Percentiles rank a stretch among this genome's conserved stretches.
phyloP scores from a whole-genome alignment of 805 yeast species.

The Myxozyma monticola region DNA sequence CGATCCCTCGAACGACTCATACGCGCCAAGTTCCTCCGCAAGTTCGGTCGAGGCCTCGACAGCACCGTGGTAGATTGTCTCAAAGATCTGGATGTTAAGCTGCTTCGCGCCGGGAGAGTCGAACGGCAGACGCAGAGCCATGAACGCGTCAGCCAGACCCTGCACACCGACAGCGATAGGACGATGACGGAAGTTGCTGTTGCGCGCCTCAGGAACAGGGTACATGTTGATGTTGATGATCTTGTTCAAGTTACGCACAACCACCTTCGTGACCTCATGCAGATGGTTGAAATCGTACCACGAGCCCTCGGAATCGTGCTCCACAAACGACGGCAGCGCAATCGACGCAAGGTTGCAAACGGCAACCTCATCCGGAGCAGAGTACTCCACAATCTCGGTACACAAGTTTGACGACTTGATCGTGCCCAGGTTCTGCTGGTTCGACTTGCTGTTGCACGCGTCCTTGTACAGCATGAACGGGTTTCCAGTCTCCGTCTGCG shows the following conservation, averaged over 20 bases:
- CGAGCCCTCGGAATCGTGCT: slow-evolving; percentile 48
- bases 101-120: slow-evolving; percentile 76
- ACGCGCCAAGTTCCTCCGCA: slow-evolving; percentile 68
- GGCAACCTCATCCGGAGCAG: slow-evolving; percentile 89
- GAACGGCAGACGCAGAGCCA: slow-evolving; percentile 78
- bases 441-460: slow-evolving; percentile 80
- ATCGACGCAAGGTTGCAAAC: slow-evolving; percentile 93
- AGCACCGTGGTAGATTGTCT: slow-evolving; percentile 93
- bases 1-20: slow-evolving; percentile 74
- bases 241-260: slow-evolving; percentile 74
- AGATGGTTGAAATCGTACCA: slow-evolving; percentile 70
- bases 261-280: slow-evolving; percentile 74
- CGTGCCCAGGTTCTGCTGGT: slow-evolving; percentile 88
- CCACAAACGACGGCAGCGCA: slow-evolving; percentile 79
- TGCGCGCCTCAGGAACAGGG: slow-evolving; percentile 75
- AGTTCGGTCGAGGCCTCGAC: slow-evolving; percentile 83
- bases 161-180: slow-evolving; percentile 99
- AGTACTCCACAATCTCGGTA: slow-evolving; percentile 90
- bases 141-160: slow-evolving; percentile 89
- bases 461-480: slow-evolving; percentile 95
- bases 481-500: slow-evolving; percentile 95
- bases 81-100: slow-evolving; percentile 83
- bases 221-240: slow-evolving; percentile 83
- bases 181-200: slow-evolving; percentile 77
- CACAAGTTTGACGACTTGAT: slow-evolving; percentile 93